Conservation (phyloP, 768 basidiomycete genomes). For the Polyporus arcularius region DNA sequence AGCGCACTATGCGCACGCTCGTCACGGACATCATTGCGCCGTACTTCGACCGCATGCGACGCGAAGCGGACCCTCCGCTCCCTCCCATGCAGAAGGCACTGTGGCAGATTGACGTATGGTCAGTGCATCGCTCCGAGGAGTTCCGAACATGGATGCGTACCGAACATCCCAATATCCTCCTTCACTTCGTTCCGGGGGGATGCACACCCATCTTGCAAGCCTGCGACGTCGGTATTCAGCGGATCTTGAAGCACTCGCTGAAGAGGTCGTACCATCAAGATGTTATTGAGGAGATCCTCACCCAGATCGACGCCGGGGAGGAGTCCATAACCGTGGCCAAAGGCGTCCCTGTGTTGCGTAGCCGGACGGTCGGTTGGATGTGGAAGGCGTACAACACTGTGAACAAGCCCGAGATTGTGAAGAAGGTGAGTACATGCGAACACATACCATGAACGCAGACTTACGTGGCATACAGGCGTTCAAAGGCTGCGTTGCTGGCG, state of each 20-base stretch:
- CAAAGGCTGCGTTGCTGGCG: too few relatives aligned
- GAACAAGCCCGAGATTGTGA: not conserved
- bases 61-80: constrained; percentile 20
- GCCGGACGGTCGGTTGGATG: not conserved
- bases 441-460: too few relatives aligned
- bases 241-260: constrained; percentile 37
- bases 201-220: constrained; percentile 23
- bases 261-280: constrained; percentile 35
- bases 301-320: constrained; percentile 27
- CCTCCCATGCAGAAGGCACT: constrained; percentile 26
- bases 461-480: too few relatives aligned
- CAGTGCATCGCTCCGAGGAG: constrained; percentile 37
- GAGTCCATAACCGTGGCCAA: too few relatives aligned
- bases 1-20: constrained; percentile 25
- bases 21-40: constrained; percentile 34
- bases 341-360: not conserved
- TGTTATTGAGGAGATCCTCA: constrained; percentile 32
- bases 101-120: constrained; percentile 38
- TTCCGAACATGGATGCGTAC: constrained; percentile 37
- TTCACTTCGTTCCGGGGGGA: constrained; percentile 28
- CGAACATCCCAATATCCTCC: constrained; percentile 24
- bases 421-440: not conserved
- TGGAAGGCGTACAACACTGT: not conserved
- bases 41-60: constrained; percentile 24
- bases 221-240: constrained; percentile 32